Conservation (phyloP, 768 basidiomycete genomes). For the Melanogaster broomeanus region DNA sequence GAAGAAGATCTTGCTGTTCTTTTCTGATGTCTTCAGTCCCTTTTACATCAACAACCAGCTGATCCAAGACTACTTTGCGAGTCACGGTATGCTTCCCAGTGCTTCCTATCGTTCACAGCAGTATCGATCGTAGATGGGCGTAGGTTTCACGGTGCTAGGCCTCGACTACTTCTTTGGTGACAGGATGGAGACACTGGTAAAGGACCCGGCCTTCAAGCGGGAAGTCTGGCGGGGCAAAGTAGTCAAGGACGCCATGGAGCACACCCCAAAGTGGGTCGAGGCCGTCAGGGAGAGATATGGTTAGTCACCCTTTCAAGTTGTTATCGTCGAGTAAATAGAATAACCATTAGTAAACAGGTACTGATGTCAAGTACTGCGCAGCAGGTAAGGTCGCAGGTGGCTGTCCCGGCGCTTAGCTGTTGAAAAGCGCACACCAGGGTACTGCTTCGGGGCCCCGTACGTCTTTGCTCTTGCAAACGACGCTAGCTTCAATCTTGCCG, state of each 20-base stretch:
- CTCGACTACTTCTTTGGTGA: constrained; percentile 69
- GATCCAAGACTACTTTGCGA: constrained; percentile 65
- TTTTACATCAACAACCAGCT: constrained; percentile 59
- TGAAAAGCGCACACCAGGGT: constrained; percentile 37
- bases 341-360: constrained; percentile 10
- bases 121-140: neutral
- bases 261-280: constrained; percentile 52
- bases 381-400: constrained; percentile 38
- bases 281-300: constrained; percentile 53
- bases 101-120: neutral
- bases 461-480: constrained; percentile 49
- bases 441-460: constrained; percentile 60
- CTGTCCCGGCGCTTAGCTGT: neutral
- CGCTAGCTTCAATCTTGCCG: constrained; percentile 38
- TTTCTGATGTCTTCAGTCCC: constrained; percentile 61
- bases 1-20: constrained; percentile 54
- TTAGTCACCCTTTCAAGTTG: constrained; percentile 17
- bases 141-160: constrained; percentile 61
- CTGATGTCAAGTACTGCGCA: constrained; percentile 43
- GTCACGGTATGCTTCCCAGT: constrained; percentile 44
- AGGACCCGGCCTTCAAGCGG: constrained; percentile 39
- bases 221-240: constrained; percentile 43
- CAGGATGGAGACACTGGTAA: constrained; percentile 41
- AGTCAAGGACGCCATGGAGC: constrained; percentile 37
- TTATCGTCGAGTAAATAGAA: constrained; percentile 9